Evolutionary conservation across 1,139 yeast species (phyloP).

Genomic region (Geotrichum australiense): DNA sequence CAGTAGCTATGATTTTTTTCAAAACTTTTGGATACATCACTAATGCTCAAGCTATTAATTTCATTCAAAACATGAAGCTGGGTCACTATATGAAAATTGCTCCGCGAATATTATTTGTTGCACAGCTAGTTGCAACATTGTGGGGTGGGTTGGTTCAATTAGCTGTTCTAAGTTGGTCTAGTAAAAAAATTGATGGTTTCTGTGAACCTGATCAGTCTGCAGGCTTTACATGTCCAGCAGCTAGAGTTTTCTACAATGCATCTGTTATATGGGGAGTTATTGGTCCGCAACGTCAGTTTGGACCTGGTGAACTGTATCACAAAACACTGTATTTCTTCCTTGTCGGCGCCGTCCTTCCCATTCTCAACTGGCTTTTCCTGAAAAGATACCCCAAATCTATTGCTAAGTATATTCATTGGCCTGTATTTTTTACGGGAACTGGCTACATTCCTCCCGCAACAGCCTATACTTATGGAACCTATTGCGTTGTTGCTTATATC

Average conservation of each 20-base stretch:
- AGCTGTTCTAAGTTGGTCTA: slow-evolving; percentile 44
- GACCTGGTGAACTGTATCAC: slow-evolving; percentile 35
- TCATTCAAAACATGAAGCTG: slow-evolving; percentile 51
- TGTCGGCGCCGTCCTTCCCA: slow-evolving; percentile 42
- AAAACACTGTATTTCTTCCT: slow-evolving; percentile 41
- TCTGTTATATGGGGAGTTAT: slow-evolving; percentile 62
- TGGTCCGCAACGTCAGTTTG: slow-evolving; percentile 49
- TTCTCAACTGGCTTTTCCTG: slow-evolving; percentile 43
- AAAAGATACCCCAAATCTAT: slow-evolving; percentile 45
- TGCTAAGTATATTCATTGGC: slow-evolving; percentile 42
- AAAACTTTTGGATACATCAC: slow-evolving; percentile 57
- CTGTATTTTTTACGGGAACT: slow-evolving; percentile 46
- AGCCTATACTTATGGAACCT: slow-evolving; percentile 44
- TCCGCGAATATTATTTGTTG: slow-evolving; percentile 52
- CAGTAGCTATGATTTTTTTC: slow-evolving; percentile 53
- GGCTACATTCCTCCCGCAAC: slow-evolving; percentile 51
- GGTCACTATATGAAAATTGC: slow-evolving; percentile 60
- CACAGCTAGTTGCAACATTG: slow-evolving; percentile 40
- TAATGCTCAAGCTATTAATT: slow-evolving; percentile 51
- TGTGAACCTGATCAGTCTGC: slow-evolving; percentile 43
- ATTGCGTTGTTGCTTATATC: slow-evolving; percentile 43
- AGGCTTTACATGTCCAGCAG: slow-evolving; percentile 45
- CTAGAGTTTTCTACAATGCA: slow-evolving; percentile 46
- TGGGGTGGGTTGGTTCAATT: slow-evolving; percentile 35
- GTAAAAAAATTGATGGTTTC: slow-evolving; percentile 40